Evolutionary conservation across 2,329 filamentous ascomycete genomes (phyloP).

Genomic region (Alternaria alternata): DNA sequence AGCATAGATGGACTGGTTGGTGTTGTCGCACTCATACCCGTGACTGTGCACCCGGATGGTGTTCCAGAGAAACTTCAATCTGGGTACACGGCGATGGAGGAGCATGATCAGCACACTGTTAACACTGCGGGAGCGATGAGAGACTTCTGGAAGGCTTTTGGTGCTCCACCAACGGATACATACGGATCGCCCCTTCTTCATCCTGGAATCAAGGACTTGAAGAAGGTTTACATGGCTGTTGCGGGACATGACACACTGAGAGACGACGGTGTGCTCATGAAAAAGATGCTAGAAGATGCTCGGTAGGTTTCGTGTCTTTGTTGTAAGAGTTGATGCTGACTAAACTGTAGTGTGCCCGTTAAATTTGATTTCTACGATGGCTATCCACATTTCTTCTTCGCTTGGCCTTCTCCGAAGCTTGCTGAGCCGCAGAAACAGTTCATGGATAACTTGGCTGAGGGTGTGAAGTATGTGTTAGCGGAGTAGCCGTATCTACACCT

Average conservation of each 20-base stretch:
- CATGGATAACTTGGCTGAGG: slow-evolving; percentile 30
- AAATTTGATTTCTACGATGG: slow-evolving; percentile 46
- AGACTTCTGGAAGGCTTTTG: slow-evolving; percentile 48
- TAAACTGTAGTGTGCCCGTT: slow-evolving; percentile 34
- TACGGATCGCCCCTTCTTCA: slow-evolving; percentile 48
- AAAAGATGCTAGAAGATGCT: slow-evolving; percentile 35
- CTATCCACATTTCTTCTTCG: slow-evolving; percentile 50
- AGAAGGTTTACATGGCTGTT: slow-evolving; percentile 44
- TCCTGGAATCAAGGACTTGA: slow-evolving; percentile 37
- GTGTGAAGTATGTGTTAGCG: slow-evolving; percentile 34
- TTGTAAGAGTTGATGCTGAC: slow-evolving; percentile 17
- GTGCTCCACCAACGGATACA: slow-evolving; percentile 38
- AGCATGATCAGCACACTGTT: slow-evolving; percentile 50
- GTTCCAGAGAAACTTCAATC: slow-evolving; percentile 48
- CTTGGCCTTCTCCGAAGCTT: slow-evolving; percentile 44
- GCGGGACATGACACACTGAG: slow-evolving; percentile 46
- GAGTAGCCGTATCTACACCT: background rate
- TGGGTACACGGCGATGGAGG: slow-evolving; percentile 47
- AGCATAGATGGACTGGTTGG: slow-evolving; percentile 49
- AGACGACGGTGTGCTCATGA: slow-evolving; percentile 48
- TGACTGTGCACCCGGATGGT: slow-evolving; percentile 48
- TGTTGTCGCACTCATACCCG: slow-evolving; percentile 49
- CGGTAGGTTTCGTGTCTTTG: slow-evolving; percentile 23
- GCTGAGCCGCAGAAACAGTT: slow-evolving; percentile 36
- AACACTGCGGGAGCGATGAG: slow-evolving; percentile 48